phyloP scores from a whole-genome alignment of 345 rosid species.

The Alliaria petiolata region DNA sequence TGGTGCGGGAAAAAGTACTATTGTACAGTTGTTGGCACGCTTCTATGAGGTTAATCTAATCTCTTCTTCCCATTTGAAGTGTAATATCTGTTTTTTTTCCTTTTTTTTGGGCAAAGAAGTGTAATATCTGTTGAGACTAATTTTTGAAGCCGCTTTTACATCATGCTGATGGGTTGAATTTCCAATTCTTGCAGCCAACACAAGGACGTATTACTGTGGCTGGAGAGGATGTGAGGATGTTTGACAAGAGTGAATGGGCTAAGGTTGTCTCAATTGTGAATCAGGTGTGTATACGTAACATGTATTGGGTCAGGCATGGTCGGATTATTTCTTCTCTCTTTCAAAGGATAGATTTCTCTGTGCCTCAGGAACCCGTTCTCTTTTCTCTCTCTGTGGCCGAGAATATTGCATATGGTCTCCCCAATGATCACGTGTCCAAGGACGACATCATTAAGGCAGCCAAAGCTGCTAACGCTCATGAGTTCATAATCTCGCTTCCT shows the following conservation, averaged over 20 bases:
- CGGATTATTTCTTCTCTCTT: background rate
- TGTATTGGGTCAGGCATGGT: background rate
- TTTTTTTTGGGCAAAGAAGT: too few species aligned
- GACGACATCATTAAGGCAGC: constrained; percentile 90
- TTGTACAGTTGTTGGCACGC: constrained; percentile 92
- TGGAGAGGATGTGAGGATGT: constrained; percentile 87
- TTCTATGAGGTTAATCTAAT: constrained; percentile 68
- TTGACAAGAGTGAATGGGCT: constrained; percentile 95
- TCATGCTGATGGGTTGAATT: constrained; percentile 18
- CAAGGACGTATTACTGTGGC: constrained; percentile 79
- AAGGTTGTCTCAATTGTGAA: constrained; percentile 84
- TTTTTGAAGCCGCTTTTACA: background rate
- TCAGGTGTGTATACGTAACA: constrained; percentile 50
- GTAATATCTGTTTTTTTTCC: too few species aligned
- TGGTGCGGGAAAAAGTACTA: constrained; percentile 96
- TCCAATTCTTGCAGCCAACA: constrained; percentile 60
- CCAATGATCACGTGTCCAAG: constrained; percentile 81
- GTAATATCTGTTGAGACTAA: background rate
- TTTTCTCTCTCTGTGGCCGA: constrained; percentile 90
- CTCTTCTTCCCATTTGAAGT: background rate
- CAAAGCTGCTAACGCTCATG: constrained; percentile 96
- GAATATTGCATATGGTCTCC: constrained; percentile 97
- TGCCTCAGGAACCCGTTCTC: constrained; percentile 84
- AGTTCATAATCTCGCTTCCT: constrained; percentile 87
- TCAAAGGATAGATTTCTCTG: background rate